Percentiles rank a stretch among this genome's conserved stretches.
Evolutionary conservation across 2,329 filamentous ascomycete species (phyloP).

Genomic region (Trichoderma lentiforme): DNA sequence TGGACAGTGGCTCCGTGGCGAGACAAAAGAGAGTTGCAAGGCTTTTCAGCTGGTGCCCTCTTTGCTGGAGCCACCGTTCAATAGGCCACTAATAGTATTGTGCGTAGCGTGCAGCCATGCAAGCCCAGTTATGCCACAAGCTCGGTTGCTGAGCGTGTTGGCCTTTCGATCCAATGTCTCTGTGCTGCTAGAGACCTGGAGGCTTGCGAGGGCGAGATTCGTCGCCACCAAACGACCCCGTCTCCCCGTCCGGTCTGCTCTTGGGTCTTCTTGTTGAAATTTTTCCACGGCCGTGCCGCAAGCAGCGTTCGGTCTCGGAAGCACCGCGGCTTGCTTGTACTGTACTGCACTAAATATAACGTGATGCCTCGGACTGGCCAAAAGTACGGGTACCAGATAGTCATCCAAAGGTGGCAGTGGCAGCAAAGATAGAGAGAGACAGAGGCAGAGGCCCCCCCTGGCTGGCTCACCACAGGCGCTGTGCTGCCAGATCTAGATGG

Average conservation of each 20-base stretch:
- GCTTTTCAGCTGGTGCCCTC: slow-evolving; percentile 3
- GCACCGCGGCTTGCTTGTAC: neutral
- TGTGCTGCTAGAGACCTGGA: neutral
- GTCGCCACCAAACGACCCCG: neutral
- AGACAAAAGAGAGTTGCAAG: neutral
- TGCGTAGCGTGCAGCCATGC: neutral
- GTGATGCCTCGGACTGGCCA: neutral
- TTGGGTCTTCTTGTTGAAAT: neutral
- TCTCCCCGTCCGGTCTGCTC: neutral
- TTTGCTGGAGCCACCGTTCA: neutral
- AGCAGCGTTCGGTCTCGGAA: neutral
- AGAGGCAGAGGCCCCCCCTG: neutral
- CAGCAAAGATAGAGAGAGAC: neutral
- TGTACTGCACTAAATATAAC: neutral
- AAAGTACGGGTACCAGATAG: neutral
- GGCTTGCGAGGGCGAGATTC: neutral
- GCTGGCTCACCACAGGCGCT: neutral
- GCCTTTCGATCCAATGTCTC: neutral
- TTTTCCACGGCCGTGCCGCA: neutral
- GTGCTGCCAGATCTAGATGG: slow-evolving; percentile 13
- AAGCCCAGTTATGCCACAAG: neutral
- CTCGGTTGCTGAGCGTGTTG: neutral
- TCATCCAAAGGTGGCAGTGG: neutral
- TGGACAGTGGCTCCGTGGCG: neutral
- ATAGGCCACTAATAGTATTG: slow-evolving; percentile 1